A percentile compares a stretch with the other conserved stretches of the same genome.
phyloP scores from a whole-genome alignment of 2,329 filamentous ascomycete genomes.

The Ascocoryne sarcoides region DNA sequence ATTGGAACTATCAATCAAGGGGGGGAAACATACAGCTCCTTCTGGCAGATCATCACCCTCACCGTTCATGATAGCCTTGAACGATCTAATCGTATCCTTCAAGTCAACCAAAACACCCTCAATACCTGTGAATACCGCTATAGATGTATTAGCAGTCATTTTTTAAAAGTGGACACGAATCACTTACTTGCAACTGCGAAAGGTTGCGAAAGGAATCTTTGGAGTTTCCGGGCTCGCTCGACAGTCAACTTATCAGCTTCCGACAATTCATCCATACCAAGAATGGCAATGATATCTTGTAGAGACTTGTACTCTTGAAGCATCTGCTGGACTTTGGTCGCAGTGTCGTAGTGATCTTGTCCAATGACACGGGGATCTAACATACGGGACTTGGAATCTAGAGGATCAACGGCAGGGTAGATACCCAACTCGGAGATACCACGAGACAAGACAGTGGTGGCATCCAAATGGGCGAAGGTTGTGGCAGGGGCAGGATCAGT shows the following conservation, averaged over 20 bases:
- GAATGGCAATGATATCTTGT: slow-evolving; percentile 99
- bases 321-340: slow-evolving; percentile 95
- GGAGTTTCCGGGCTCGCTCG: slow-evolving; percentile 99
- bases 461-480: slow-evolving; percentile 99
- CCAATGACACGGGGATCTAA: slow-evolving; percentile 97
- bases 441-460: slow-evolving; percentile 99
- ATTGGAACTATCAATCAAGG: neutral
- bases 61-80: slow-evolving; percentile 80
- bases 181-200: slow-evolving; percentile 83
- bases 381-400: slow-evolving; percentile 99
- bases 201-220: slow-evolving; percentile 99
- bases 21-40: slow-evolving; percentile 32
- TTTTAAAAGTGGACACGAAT: no score
- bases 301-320: slow-evolving; percentile 99
- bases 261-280: slow-evolving; percentile 97
- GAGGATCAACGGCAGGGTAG: slow-evolving; percentile 99
- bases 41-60: slow-evolving; percentile 95
- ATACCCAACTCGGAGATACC: slow-evolving; percentile 99
- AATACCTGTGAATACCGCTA: slow-evolving; percentile 34
- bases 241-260: slow-evolving; percentile 99
- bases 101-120: slow-evolving; percentile 95
- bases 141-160: neutral
- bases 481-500: slow-evolving; percentile 99
- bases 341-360: slow-evolving; percentile 93
- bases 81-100: slow-evolving; percentile 95